Evolutionary conservation across 129 eudicot species (phyloP), one percentile per base, ranked within the genome.

Genomic region (Arctium minus): DNA sequence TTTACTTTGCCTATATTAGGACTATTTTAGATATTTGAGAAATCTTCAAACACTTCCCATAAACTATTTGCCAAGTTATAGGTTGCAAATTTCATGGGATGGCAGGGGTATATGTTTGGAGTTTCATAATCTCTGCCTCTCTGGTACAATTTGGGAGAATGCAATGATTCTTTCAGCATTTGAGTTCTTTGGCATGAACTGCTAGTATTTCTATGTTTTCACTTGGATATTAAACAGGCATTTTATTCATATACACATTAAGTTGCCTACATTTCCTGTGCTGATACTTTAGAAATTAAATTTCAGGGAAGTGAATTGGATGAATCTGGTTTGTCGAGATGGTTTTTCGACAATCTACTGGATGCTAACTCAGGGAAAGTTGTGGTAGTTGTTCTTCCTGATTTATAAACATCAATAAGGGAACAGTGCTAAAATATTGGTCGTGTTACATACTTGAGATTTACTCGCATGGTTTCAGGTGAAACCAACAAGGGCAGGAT

Each of bases 401-500:
- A 36, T 12, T 30, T 76, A 70, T 80, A 68, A 56, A 4, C 40
- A 67, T 40, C 80, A 2, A 31, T 74, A 29, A 64, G 17, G 27
- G 33, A 18, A 39, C 13, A 74, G 17, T 8, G 75, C 22, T 44
- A 64, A 44, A 13, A 48, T 76, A 40, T 76, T 70, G 77, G 37
- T 64, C 71, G 31, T 75, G 65, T 82, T 83, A 76, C 71, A 77
- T 64, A 15, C 65, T 81, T 35, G 67, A 48, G 80, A 60, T 39
- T 73, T 75, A 69, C 38, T 81, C 32, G 2, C 50, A 46, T 73
- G 75, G 46, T 70, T 85, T 74, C 90, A 94, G 98, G 98, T 94
- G 35, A 94, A 94, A 88, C 98, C 97, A 81, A 91, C 98, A 64
- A 89, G 95, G 84, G 98, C 97, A 78, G 98, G 98, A 72, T 94